phyloP scores from a whole-genome alignment of 306 rosid species.

The Quercus bicolor region DNA sequence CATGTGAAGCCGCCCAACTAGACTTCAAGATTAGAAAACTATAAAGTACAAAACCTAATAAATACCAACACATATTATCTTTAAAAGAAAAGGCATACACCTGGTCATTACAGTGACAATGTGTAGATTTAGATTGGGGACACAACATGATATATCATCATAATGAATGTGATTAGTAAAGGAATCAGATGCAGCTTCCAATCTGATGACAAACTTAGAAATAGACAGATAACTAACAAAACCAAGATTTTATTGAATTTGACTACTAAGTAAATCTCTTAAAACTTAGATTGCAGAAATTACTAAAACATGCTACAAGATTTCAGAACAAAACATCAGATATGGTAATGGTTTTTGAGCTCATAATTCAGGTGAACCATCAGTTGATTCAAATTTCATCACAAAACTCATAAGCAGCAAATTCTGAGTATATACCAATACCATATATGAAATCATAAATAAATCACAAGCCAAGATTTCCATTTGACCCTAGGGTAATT shows the following conservation, averaged over 20 bases:
- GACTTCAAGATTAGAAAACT: neutral
- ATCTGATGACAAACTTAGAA: neutral
- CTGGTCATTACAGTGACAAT: neutral
- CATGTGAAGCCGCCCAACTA: neutral
- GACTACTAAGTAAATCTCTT: neutral
- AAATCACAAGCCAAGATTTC: neutral
- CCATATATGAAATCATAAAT: neutral
- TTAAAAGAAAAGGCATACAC: neutral
- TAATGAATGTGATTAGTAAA: neutral
- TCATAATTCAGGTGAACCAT: neutral
- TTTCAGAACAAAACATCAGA: conserved; percentile 1
- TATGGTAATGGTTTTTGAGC: neutral
- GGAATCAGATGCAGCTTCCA: conserved; percentile 6
- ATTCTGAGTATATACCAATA: neutral
- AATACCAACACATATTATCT: neutral
- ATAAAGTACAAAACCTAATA: neutral
- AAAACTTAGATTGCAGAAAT: neutral
- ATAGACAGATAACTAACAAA: neutral
- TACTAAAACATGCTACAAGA: neutral
- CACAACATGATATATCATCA: neutral
- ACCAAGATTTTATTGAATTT: neutral
- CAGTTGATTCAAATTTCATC: neutral
- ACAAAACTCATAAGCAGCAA: neutral
- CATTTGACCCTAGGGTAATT: neutral
- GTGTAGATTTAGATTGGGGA: neutral